Conservation (phyloP, 140 eudicot genomes). For the Erigeron philadelphicus region DNA sequence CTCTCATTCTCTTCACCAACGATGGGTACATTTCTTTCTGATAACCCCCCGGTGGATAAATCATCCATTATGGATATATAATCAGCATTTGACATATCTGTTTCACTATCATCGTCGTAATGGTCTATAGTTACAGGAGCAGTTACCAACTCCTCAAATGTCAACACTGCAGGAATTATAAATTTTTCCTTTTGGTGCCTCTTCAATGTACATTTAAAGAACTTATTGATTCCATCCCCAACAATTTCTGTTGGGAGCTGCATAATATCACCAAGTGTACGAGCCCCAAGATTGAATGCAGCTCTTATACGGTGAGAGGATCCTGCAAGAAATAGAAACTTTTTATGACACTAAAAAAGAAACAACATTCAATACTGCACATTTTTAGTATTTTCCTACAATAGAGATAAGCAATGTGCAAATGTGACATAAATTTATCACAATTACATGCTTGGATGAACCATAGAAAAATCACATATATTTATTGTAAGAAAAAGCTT, state of each 20-base stretch:
- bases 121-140: constrained; percentile 7
- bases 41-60: neutral
- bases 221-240: constrained; percentile 39
- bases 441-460: neutral
- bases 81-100: neutral
- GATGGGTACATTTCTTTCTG: neutral
- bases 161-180: constrained; percentile 26
- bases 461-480: neutral
- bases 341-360: neutral
- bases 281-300: constrained; percentile 66
- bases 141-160: constrained; percentile 17
- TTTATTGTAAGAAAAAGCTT: neutral
- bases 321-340: constrained; percentile 34
- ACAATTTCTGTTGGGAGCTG: constrained; percentile 37
- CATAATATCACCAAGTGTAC: constrained; percentile 49
- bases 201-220: constrained; percentile 49
- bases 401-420: neutral
- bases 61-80: neutral
- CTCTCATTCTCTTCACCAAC: neutral
- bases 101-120: neutral
- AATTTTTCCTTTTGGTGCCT: constrained; percentile 30
- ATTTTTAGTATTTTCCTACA: too few species aligned
- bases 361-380: too few species aligned
- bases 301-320: constrained; percentile 48
- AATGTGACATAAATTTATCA: neutral